Conservation (phyloP, 2,329 filamentous ascomycete genomes). For the Knoxdaviesia capensis region DNA sequence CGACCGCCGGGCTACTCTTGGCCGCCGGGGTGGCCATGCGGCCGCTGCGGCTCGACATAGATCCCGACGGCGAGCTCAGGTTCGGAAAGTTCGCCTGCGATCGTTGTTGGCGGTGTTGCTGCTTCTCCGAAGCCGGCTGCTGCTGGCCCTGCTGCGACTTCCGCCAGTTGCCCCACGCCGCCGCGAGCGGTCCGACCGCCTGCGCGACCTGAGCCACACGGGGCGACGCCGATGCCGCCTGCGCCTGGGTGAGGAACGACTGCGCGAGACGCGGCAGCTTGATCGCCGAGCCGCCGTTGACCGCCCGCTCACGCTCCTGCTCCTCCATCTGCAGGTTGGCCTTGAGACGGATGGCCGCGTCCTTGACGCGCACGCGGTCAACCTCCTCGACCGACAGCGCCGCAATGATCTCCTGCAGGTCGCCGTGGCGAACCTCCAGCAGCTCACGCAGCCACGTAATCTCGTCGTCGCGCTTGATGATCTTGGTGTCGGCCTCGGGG, state of each 20-base stretch:
- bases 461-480: conserved; percentile 83
- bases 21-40: conserved; percentile 30
- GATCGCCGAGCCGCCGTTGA: conserved; percentile 47
- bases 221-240: conserved; percentile 54
- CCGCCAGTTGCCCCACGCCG: conserved; percentile 94
- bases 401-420: conserved; percentile 78
- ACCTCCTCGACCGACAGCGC: conserved; percentile 56
- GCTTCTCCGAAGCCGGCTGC: too few relatives aligned
- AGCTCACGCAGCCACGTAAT: conserved; percentile 90
- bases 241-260: conserved; percentile 24
- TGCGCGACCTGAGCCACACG: conserved; percentile 70
- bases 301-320: conserved; percentile 74
- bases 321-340: conserved; percentile 97
- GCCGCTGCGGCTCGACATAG: conserved; percentile 19
- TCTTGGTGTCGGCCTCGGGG: conserved; percentile 58
- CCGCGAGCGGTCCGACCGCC: conserved; percentile 55
- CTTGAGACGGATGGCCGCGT: conserved; percentile 80
- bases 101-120: too few relatives aligned
- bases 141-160: conserved; percentile 30
- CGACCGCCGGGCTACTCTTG: conserved; percentile 33
- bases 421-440: conserved; percentile 72
- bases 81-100: too few relatives aligned
- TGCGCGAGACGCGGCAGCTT: conserved; percentile 59
- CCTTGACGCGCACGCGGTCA: conserved; percentile 61
- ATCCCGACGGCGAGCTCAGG: conserved; percentile 5